Evolutionary conservation across 768 basidiomycete genomes (phyloP), one percentile per base, ranked within the genome.

Genomic region (Albatrellus ellisii): DNA sequence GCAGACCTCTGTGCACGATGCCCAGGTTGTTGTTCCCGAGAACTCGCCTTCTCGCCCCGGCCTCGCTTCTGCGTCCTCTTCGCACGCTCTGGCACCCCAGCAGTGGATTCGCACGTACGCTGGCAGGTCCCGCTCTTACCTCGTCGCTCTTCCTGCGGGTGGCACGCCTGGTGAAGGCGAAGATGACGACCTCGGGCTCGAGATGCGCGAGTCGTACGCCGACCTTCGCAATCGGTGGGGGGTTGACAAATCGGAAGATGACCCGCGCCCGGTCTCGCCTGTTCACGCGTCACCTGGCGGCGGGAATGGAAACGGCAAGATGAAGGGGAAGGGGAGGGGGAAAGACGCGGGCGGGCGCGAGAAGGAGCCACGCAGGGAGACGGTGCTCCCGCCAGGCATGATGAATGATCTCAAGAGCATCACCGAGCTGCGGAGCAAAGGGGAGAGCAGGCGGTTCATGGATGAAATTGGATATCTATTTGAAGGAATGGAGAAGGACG

Each of bases 391-490:
- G 1, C 54, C 59, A 11, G 74, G 72, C 10, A 73, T 79, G 72
- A 75, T 75, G 66, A 82, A 84, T 48, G 77, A 81, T 26, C 53
- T 84, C 37, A 81, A 80, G 59, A 85, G 81, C 45, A 83, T 88
- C 33, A 80, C 82, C 0, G 86, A 89, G 48, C 64, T 89, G 28
- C 62, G 85, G 43, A 81, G 72, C 53, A 84, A 83, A 56, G 87
- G 87, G 10, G 84, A 89, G 60, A 77, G 68, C 41, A 66, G 86
- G 47, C 65, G 83, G 12, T 89, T 89, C 54, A 57, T 87, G 32
- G 87, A 90, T 46, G 86, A 88, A 52, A 72, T 87, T 2, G 87
- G 87, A 0, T 90, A 88, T 59, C 59, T 89, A 4, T 81, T 88
- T 46, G 87, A 90, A 57, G 84, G 87, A 0, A 69, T 89, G 59